Evolutionary conservation across 2,329 filamentous ascomycete genomes (phyloP), one percentile per base, ranked within the genome.

Genomic region (Grosmannia clavigera): DNA sequence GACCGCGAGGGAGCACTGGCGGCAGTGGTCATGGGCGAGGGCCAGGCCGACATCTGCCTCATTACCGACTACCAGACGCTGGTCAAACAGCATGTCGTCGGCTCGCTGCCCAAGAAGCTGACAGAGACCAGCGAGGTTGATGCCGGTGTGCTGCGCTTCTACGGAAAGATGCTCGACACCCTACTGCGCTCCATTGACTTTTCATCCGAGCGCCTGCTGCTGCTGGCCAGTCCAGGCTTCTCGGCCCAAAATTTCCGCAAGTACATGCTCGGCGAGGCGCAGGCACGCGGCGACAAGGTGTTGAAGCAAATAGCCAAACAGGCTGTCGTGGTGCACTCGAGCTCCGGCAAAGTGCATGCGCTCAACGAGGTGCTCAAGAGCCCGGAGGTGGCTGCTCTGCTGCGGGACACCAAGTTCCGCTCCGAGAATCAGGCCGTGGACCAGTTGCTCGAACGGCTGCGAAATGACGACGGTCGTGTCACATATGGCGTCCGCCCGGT

Each of bases 21-120:
- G 60, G 92, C 94, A 0, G 86, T 97, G 0, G 88, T 97, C 29
- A 92, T 99, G 87, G 89, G 95, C 67, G 92, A 97, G 68, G 88
- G 88, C 19, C 72, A 88, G 19, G 88, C 90, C 61, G 90, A 92
- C 70, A 88, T 94, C 64, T 92, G 88, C 71, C 78, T 92, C 27
- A 87, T 94, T 60, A 92, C 87, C 3, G 85, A 90, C 68, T 85
- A 87, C 70, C 87, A 90, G 66, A 92, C 88, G 3, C 80, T 92
- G 33, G 73, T 91, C 60, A 86, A 88, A 66, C 84, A 88, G 68
- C 75, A 79, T 33, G 76, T 94, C 38, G 86, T 91, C 71, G 79
- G 81, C 64, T 73, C 79, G 31, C 79, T 90, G 58, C 82, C 86
- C 43, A 81, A 84, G 71, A 88, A 92, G 74, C 78, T 86, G 54